A percentile compares a stretch with the other conserved stretches of the same genome.
phyloP scores from a whole-genome alignment of 306 rosid genomes.

The Castanea mollissima region DNA sequence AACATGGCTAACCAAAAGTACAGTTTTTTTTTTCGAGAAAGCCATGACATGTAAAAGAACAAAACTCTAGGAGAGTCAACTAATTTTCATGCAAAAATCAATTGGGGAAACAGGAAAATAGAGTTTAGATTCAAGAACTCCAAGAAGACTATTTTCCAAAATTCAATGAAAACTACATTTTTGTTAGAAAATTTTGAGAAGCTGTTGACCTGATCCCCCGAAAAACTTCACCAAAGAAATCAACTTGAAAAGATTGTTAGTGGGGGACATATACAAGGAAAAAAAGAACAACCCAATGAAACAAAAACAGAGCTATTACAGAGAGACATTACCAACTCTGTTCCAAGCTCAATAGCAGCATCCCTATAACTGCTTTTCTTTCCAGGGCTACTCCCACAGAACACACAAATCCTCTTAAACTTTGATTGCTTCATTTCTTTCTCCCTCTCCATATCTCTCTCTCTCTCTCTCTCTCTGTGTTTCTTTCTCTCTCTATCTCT shows the following conservation, averaged over 20 bases:
- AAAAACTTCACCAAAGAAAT: background rate
- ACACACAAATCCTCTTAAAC: constrained; percentile 90
- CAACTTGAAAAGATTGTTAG: background rate
- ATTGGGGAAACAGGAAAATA: background rate
- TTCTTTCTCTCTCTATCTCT: background rate
- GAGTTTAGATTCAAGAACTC: background rate
- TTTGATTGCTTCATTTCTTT: constrained; percentile 51
- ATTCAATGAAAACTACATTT: background rate
- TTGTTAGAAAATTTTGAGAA: background rate
- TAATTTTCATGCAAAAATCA: background rate
- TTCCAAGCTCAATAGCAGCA: constrained; percentile 92
- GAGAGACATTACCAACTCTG: constrained; percentile 64
- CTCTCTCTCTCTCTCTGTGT: background rate
- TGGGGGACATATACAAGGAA: background rate
- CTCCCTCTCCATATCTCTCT: constrained; percentile 44
- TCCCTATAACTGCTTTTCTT: constrained; percentile 79
- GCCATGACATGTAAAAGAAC: background rate
- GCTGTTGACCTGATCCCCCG: background rate
- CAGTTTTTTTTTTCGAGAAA: background rate
- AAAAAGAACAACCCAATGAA: background rate
- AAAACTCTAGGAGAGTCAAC: background rate
- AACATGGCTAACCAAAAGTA: background rate
- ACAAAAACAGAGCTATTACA: background rate
- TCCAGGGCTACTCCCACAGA: constrained; percentile 94
- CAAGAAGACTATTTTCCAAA: background rate